Evolutionary conservation across 2,329 filamentous ascomycete species (phyloP).

Genomic region (Penicillium sp.): DNA sequence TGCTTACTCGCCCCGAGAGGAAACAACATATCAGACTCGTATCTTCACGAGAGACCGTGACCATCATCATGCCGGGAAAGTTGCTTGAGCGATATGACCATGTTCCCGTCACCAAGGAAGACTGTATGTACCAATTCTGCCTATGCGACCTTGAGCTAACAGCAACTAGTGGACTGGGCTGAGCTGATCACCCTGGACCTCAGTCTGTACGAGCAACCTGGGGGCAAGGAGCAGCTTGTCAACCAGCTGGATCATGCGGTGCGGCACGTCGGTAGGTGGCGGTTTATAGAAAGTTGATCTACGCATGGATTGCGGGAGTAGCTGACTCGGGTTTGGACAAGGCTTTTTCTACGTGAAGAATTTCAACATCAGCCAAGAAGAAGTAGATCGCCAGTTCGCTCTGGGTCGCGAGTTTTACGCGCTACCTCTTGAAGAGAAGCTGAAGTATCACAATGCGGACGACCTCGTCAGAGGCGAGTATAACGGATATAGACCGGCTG

Average conservation of each 20-base stretch:
- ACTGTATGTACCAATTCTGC: slow-evolving; percentile 21
- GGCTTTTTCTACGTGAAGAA: slow-evolving; percentile 65
- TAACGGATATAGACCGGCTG: slow-evolving; percentile 55
- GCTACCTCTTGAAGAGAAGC: slow-evolving; percentile 57
- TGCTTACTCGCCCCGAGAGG: background rate
- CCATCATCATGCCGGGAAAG: slow-evolving; percentile 25
- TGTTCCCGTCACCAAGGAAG: slow-evolving; percentile 48
- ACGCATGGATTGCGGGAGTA: background rate
- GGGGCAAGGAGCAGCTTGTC: slow-evolving; percentile 54
- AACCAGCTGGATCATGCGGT: slow-evolving; percentile 57
- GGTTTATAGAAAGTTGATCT: too few species aligned
- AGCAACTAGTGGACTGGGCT: slow-evolving; percentile 46
- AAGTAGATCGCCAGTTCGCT: slow-evolving; percentile 61
- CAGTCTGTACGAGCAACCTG: slow-evolving; percentile 53
- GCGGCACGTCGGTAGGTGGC: slow-evolving; percentile 41
- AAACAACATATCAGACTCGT: too few species aligned
- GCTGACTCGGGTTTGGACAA: background rate
- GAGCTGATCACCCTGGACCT: slow-evolving; percentile 59
- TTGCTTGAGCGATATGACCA: slow-evolving; percentile 44
- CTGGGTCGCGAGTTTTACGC: slow-evolving; percentile 59
- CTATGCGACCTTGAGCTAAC: background rate
- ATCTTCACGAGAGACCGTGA: too few species aligned
- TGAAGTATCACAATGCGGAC: slow-evolving; percentile 50
- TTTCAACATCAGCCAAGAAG: slow-evolving; percentile 59
- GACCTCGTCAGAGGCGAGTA: slow-evolving; percentile 55